Conservation (phyloP, 73 alveolate species). For the Paramecium octaurelia region DNA sequence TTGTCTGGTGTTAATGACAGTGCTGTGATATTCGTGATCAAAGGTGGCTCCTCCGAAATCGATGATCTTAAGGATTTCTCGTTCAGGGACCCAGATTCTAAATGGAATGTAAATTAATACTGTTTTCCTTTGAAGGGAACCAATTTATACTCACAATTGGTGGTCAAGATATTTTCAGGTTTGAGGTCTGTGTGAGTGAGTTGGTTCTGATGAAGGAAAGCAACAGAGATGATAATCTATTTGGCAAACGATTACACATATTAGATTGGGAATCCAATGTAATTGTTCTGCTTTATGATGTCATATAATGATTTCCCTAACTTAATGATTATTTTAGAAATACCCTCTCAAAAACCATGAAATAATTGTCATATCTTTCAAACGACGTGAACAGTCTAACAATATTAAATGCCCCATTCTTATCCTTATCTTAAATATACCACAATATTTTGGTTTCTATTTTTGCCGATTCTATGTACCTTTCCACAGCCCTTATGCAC, state of each 20-base stretch:
- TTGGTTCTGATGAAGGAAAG: slow-evolving; percentile 46
- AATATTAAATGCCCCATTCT: slow-evolving; percentile 2
- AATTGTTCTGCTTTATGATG: slow-evolving; percentile 17
- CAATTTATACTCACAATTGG: background rate
- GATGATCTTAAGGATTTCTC: slow-evolving; percentile 76
- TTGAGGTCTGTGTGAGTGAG: slow-evolving; percentile 96
- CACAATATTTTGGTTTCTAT: slow-evolving; percentile 54
- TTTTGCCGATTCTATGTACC: slow-evolving; percentile 52
- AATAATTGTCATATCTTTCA: slow-evolving; percentile 42
- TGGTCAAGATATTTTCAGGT: slow-evolving; percentile 91
- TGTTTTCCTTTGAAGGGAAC: slow-evolving; percentile 45
- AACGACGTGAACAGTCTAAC: slow-evolving; percentile 51
- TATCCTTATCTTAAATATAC: slow-evolving; percentile 36
- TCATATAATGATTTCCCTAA: slow-evolving; percentile 61
- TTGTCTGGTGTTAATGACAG: slow-evolving; percentile 86
- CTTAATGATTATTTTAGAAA: background rate
- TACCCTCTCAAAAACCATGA: slow-evolving; percentile 54
- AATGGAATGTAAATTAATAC: background rate
- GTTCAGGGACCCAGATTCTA: slow-evolving; percentile 62
- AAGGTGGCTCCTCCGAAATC: slow-evolving; percentile 92
- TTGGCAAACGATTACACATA: slow-evolving; percentile 44
- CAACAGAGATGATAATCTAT: slow-evolving; percentile 29
- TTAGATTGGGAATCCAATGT: slow-evolving; percentile 20
- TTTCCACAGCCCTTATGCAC: slow-evolving; percentile 56
- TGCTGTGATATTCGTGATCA: slow-evolving; percentile 67